These are phyloP conservation scores for Mortierella sp. DNA, from an alignment of 371 early-diverging fungal genomes.

Conservation along the genomic window DNA sequence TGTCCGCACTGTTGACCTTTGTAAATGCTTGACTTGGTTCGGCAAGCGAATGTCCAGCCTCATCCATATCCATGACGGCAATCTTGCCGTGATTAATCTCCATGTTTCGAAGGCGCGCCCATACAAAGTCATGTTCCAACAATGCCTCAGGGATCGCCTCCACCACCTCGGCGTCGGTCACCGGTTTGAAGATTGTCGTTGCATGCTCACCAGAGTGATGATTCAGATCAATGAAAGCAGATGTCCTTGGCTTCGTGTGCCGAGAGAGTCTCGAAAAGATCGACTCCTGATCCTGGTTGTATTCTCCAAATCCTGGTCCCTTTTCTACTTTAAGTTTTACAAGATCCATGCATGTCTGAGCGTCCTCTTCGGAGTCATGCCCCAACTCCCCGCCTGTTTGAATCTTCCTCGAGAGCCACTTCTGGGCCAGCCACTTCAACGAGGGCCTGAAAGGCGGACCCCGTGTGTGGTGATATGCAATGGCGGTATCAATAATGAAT, in stretches of 20 bases:
- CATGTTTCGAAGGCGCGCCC: constrained; percentile 46
- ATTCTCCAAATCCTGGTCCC: constrained; percentile 65
- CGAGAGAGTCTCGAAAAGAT: constrained; percentile 62
- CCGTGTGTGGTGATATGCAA: constrained; percentile 68
- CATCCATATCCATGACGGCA: background rate
- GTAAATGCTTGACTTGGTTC: too few relatives aligned
- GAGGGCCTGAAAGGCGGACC: constrained; percentile 69
- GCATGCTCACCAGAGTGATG: constrained; percentile 6
- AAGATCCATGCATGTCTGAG: constrained; percentile 76
- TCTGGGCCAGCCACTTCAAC: constrained; percentile 66
- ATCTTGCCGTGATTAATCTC: constrained; percentile 49
- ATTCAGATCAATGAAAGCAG: constrained; percentile 60
- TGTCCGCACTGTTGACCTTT: background rate
- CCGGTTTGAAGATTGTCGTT: constrained; percentile 11
- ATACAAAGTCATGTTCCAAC: constrained; percentile 44
- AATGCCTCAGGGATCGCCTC: constrained; percentile 20
- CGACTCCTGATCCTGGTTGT: constrained; percentile 57
- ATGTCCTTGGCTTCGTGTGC: constrained; percentile 43
- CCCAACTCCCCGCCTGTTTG: constrained; percentile 63
- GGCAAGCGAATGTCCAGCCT: background rate
- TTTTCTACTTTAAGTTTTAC: constrained; percentile 67
- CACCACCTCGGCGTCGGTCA: constrained; percentile 40
- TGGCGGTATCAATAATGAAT: constrained; percentile 77
- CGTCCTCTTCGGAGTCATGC: constrained; percentile 85
- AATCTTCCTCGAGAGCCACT: constrained; percentile 67